Evolutionary conservation across 345 rosid genomes (phyloP).

Genomic region (Ceriops decandra): DNA sequence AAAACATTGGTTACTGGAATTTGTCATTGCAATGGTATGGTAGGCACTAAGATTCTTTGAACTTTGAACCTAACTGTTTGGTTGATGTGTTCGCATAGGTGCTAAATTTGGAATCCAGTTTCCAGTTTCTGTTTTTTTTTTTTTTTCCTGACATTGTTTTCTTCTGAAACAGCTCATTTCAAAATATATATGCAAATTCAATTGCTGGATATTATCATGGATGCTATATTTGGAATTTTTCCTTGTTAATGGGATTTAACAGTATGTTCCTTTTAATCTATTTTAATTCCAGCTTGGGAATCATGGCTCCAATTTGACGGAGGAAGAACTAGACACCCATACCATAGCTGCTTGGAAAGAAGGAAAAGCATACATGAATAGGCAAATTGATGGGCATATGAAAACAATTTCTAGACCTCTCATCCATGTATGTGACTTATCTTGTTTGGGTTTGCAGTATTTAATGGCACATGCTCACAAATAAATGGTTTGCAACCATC

Average conservation of each 20-base stretch:
- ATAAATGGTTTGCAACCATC: too few relatives aligned
- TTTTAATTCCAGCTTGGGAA: slow-evolving; percentile 26
- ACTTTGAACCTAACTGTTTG: background rate
- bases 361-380: slow-evolving; percentile 28
- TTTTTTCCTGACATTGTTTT: background rate
- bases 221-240: too few relatives aligned
- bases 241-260: too few relatives aligned
- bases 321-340: slow-evolving; percentile 35
- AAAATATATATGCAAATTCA: background rate
- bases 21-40: too few relatives aligned
- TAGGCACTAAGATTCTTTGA: too few relatives aligned
- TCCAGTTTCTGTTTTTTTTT: background rate
- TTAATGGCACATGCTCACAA: background rate
- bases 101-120: background rate
- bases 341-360: slow-evolving; percentile 38
- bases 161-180: background rate
- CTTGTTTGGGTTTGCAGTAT: background rate
- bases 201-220: too few relatives aligned
- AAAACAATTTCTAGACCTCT: slow-evolving; percentile 19
- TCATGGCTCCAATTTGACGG: slow-evolving; percentile 30
- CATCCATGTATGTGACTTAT: slow-evolving; percentile 24
- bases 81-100: background rate
- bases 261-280: background rate
- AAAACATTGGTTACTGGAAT: too few relatives aligned
- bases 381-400: slow-evolving; percentile 26